Evolutionary conservation across 1,139 yeast genomes (phyloP).

Genomic region (Candida sanyaensis): DNA sequence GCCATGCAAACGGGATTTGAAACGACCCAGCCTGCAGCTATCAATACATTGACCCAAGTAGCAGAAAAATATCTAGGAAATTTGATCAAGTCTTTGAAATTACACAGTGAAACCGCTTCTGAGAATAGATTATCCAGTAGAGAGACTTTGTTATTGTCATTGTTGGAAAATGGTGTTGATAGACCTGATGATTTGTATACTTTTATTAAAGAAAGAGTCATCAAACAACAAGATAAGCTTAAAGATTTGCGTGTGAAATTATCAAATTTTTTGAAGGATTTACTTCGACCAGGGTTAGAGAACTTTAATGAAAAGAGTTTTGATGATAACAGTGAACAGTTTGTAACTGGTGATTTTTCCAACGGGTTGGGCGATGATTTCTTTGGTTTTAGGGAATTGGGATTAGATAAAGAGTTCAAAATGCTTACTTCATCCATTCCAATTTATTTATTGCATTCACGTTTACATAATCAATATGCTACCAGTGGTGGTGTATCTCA

Average conservation of each 20-base stretch:
- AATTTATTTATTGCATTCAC: constrained; percentile 80
- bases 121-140: constrained; percentile 42
- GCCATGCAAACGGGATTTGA: constrained; percentile 96
- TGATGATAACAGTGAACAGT: constrained; percentile 89
- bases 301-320: constrained; percentile 75
- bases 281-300: constrained; percentile 83
- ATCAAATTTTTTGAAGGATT: constrained; percentile 73
- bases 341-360: constrained; percentile 91
- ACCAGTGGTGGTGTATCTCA: constrained; percentile 44
- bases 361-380: constrained; percentile 93
- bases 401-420: constrained; percentile 92
- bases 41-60: constrained; percentile 77
- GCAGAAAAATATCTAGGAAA: constrained; percentile 81
- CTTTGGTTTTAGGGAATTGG: constrained; percentile 94
- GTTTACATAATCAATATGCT: constrained; percentile 57
- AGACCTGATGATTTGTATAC: constrained; percentile 76
- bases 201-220: constrained; percentile 72
- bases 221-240: constrained; percentile 69
- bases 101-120: constrained; percentile 69
- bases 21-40: constrained; percentile 73
- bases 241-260: constrained; percentile 68
- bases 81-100: constrained; percentile 67
- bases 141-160: constrained; percentile 59
- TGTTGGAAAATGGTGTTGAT: constrained; percentile 82
- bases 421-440: constrained; percentile 86